Evolutionary conservation across 169 alveolate species (phyloP), one percentile per base, ranked within the genome.

Genomic region (Plasmodium cynomolgi): DNA sequence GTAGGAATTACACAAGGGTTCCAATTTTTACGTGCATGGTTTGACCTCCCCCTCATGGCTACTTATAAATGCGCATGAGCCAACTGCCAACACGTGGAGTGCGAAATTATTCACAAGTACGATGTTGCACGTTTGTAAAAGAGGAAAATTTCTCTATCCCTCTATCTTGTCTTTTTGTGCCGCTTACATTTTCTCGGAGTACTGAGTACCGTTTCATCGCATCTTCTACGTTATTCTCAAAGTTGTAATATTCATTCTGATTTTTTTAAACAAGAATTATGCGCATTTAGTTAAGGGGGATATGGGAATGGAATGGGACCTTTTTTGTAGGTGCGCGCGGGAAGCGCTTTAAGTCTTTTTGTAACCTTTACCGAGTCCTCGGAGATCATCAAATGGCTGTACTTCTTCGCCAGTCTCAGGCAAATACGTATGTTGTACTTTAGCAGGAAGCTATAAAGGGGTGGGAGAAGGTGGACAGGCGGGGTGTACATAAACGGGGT

Each of bases 151-250:
- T 68, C 77, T 20, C 77, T 68, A 23, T 5, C n/a, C 31, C n/a
- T 23, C 37, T 4, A 20, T 68, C 1, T 17, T 68, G 13, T 1
- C 15, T 37, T 34, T 37, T 37, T 37, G 0, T 31, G 37, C 15
- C 20, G 23, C 20, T 80, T 90, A 90, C 94, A 90, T 90, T 90
- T 81, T 90, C 91, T 26, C 83, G 82, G 31, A 90, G 91, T 39
- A 90, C 15, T 15, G 72, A 31, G 47, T 80, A 90, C 74, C 91
- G 75, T 29, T 90, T 90, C 26, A 23, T 39, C 26, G 58, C 82
- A 39, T 90, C 88, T 39, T 90, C 83, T 23, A 72, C 26, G 82
- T 90, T 90, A 29, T 81, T 71, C 17, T 90, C 88, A 29, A 41
- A 58, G 44, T 90, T 62, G 80, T 80, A 80, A 81, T 90, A 90